A percentile compares a stretch with the other conserved stretches of the same genome.
These are phyloP conservation scores for Mycocentrospora acerina DNA, from an alignment of 2,329 filamentous ascomycete genomes.

Conservation along the genomic window DNA sequence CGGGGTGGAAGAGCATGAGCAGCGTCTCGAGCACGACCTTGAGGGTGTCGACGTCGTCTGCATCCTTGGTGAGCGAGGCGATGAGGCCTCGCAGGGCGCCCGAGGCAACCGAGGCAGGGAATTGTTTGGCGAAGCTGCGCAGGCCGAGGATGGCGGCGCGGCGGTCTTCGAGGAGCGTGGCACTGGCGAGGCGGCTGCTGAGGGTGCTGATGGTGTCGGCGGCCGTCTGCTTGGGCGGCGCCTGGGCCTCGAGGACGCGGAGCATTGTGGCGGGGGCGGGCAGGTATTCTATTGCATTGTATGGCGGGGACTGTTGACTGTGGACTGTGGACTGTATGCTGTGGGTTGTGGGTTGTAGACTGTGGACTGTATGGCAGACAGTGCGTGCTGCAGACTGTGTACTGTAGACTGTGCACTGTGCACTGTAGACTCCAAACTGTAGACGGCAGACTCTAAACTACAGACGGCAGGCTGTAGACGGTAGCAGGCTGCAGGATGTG, in stretches of 20 bases:
- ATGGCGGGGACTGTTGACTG: not conserved
- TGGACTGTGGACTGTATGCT: conserved; percentile 1
- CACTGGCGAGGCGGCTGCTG: conserved; percentile 82
- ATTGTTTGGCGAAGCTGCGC: conserved; percentile 93
- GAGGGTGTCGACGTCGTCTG: conserved; percentile 92
- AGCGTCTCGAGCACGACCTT: conserved; percentile 94
- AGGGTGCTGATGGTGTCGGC: conserved; percentile 91
- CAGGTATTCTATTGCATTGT: not conserved
- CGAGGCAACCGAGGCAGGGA: conserved; percentile 92
- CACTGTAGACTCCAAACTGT: too few species aligned
- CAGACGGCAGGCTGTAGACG: too few species aligned
- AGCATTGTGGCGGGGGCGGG: conserved; percentile 41
- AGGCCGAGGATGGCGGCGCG: conserved; percentile 89
- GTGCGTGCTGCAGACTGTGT: too few species aligned
- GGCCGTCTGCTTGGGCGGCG: conserved; percentile 93
- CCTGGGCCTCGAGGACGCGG: conserved; percentile 65
- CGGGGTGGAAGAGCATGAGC: conserved; percentile 82
- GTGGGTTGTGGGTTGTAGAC: conserved; percentile 1
- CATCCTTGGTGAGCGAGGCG: conserved; percentile 79
- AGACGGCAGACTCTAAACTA: too few species aligned
- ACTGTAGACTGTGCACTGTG: too few species aligned
- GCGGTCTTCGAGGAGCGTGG: conserved; percentile 90
- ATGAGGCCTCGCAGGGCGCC: conserved; percentile 89
- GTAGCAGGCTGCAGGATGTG: too few species aligned
- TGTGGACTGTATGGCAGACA: too few species aligned